Conservation (phyloP, 768 basidiomycete genomes). For the Myochromella boudieri region DNA sequence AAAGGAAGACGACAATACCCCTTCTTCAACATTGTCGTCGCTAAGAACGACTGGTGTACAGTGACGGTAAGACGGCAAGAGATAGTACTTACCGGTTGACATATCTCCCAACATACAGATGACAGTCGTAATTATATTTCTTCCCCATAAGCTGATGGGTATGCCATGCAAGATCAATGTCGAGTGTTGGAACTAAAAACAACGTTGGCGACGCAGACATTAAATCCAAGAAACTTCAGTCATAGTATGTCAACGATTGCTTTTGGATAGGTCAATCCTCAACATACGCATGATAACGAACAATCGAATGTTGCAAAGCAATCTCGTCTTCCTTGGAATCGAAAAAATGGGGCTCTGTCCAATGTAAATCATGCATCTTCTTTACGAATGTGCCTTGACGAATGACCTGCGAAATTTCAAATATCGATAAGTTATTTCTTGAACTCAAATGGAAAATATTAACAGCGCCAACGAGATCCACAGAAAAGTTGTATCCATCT, state of each 20-base stretch:
- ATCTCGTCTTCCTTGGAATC: constrained; percentile 31
- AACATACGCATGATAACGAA: constrained; percentile 59
- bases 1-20: constrained; percentile 41
- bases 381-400: constrained; percentile 56
- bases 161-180: constrained; percentile 78
- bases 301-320: constrained; percentile 47
- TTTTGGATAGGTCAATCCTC: too few relatives aligned
- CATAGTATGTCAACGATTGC: neutral
- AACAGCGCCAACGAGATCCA: constrained; percentile 60
- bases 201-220: constrained; percentile 40
- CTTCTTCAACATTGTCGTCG: constrained; percentile 45
- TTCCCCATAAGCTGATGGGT: constrained; percentile 61
- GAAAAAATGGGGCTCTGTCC: constrained; percentile 48
- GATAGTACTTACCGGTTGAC: constrained; percentile 51
- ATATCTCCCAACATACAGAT: constrained; percentile 39
- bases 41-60: constrained; percentile 22
- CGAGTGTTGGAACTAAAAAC: constrained; percentile 62
- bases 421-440: too few relatives aligned
- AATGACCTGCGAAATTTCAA: constrained; percentile 42
- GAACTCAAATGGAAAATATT: constrained; percentile 14
- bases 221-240: constrained; percentile 53
- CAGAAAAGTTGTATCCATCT: constrained; percentile 51
- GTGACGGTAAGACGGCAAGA: neutral
- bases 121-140: constrained; percentile 46
- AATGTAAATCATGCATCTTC: constrained; percentile 52